These are phyloP conservation scores for Phylloporus sp. DNA, from an alignment of 768 basidiomycete species.

Conservation along the genomic window DNA sequence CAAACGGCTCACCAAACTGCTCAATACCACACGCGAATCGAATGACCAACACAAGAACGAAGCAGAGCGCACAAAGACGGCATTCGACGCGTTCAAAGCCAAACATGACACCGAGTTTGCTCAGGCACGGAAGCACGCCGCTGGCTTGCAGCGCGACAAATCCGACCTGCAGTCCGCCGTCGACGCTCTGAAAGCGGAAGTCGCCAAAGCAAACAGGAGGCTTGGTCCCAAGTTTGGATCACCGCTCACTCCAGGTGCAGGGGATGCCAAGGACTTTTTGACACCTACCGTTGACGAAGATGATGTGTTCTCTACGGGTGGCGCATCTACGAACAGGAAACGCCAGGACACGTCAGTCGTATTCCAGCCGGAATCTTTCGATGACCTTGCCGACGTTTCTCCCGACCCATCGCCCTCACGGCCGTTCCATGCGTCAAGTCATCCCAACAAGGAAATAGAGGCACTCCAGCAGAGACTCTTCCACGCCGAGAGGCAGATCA, in stretches of 20 bases:
- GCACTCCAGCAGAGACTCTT: constrained; percentile 74
- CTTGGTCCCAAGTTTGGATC: constrained; percentile 60
- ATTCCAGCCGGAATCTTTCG: constrained; percentile 43
- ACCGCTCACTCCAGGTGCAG: constrained; percentile 63
- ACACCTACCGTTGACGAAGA: constrained; percentile 56
- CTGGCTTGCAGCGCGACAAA: constrained; percentile 87
- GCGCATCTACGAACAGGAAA: constrained; percentile 58
- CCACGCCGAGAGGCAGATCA: constrained; percentile 83
- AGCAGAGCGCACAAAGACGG: constrained; percentile 58
- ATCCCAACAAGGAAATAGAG: constrained; percentile 77
- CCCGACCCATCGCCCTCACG: constrained; percentile 60
- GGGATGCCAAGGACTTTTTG: constrained; percentile 42
- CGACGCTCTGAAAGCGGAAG: constrained; percentile 70
- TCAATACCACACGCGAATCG: constrained; percentile 66
- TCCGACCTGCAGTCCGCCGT: constrained; percentile 81
- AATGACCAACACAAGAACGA: constrained; percentile 87
- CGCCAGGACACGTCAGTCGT: constrained; percentile 47
- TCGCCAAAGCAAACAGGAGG: constrained; percentile 56
- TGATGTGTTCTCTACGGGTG: constrained; percentile 63
- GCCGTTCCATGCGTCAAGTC: constrained; percentile 66
- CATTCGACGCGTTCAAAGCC: constrained; percentile 69
- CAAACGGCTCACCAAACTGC: constrained; percentile 70
- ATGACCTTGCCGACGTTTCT: constrained; percentile 45
- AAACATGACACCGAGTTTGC: constrained; percentile 97
- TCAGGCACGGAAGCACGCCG: constrained; percentile 80